Conservation (phyloP, 768 basidiomycete species). For the Leccinum uliginosum region DNA sequence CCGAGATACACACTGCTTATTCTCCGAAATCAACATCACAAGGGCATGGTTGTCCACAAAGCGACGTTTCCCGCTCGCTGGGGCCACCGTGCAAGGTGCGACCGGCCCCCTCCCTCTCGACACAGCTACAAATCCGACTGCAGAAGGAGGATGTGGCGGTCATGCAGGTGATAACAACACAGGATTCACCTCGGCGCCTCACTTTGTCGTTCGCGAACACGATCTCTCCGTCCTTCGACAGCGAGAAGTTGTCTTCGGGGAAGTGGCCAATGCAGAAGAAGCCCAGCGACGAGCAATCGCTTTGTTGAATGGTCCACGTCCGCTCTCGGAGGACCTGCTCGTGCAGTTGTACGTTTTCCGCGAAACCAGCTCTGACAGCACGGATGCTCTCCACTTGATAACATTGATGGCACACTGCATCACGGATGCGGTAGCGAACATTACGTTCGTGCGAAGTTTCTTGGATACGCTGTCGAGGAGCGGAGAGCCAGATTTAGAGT, state of each 20-base stretch:
- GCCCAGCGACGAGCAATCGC: conserved; percentile 27
- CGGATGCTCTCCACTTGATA: conserved; percentile 38
- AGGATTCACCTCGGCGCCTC: conserved; percentile 12
- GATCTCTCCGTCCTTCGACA: conserved; percentile 29
- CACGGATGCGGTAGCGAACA: conserved; percentile 45
- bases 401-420: conserved; percentile 46
- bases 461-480: conserved; percentile 36
- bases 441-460: conserved; percentile 41
- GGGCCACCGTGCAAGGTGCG: conserved; percentile 32
- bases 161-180: not conserved
- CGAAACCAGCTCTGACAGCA: conserved; percentile 29
- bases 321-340: conserved; percentile 40
- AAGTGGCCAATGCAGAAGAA: conserved; percentile 33
- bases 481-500: not conserved
- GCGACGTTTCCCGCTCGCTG: conserved; percentile 46
- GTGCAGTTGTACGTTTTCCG: conserved; percentile 40
- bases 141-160: not conserved
- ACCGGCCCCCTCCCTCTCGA: not conserved
- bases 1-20: conserved; percentile 20
- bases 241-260: conserved; percentile 37
- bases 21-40: conserved; percentile 33
- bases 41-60: conserved; percentile 47
- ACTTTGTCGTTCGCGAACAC: conserved; percentile 41
- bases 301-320: conserved; percentile 33
- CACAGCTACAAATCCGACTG: not conserved